phyloP scores from a whole-genome alignment of 2,329 filamentous ascomycete species.

The Aspergillus costaricaensis region DNA sequence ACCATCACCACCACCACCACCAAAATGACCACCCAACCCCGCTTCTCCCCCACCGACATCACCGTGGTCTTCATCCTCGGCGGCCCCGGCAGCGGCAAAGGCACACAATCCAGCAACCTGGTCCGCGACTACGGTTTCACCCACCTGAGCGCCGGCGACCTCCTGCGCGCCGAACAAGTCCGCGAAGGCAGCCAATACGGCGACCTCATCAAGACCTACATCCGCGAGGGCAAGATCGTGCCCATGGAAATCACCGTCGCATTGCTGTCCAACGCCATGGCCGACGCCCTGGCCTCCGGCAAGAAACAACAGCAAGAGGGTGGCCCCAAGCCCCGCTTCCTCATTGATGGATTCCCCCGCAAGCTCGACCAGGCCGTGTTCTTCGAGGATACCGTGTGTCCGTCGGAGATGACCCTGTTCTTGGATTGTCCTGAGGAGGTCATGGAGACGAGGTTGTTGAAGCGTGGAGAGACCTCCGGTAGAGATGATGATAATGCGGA shows the following conservation, averaged over 20 bases:
- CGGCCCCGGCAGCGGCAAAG: conserved; percentile 93
- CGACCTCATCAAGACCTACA: conserved; percentile 87
- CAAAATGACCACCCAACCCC: conserved; percentile 53
- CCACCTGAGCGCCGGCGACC: conserved; percentile 89
- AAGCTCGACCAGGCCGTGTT: conserved; percentile 96
- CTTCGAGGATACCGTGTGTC: conserved; percentile 88
- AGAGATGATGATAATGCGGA: conserved; percentile 92
- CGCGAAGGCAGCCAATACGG: conserved; percentile 85
- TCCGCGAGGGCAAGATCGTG: conserved; percentile 92
- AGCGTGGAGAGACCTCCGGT: conserved; percentile 90
- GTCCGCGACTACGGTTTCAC: conserved; percentile 87
- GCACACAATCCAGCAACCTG: conserved; percentile 89
- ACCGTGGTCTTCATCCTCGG: conserved; percentile 97
- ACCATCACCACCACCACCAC: background rate
- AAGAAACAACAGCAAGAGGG: background rate
- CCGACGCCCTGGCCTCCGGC: conserved; percentile 35
- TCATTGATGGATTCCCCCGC: conserved; percentile 82
- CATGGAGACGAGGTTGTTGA: conserved; percentile 80
- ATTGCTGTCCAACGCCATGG: conserved; percentile 92
- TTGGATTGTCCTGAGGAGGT: conserved; percentile 89
- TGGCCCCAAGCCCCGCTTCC: conserved; percentile 66
- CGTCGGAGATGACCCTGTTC: conserved; percentile 83
- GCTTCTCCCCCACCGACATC: conserved; percentile 76
- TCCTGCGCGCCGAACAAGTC: conserved; percentile 90
- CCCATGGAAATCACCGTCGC: conserved; percentile 98